Percentiles rank a stretch among this genome's conserved stretches.
These are phyloP conservation scores for Pochonia chlamydosporia DNA, from an alignment of 2,329 filamentous ascomycete species.

Conservation along the genomic window DNA sequence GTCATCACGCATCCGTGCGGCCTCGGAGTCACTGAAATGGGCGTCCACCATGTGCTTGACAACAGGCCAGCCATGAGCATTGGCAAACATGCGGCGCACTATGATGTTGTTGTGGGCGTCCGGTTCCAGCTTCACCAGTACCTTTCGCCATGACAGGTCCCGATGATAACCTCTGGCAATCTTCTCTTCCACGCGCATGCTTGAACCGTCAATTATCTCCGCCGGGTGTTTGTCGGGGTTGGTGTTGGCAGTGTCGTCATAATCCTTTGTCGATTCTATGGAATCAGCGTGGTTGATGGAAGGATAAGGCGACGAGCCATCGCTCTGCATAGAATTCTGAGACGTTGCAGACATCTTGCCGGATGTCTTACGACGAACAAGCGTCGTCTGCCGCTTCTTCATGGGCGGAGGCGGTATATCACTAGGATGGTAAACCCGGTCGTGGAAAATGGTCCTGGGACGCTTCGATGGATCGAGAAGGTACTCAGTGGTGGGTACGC, in stretches of 20 bases:
- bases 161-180: slow-evolving; percentile 94
- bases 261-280: slow-evolving; percentile 39
- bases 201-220: slow-evolving; percentile 49
- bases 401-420: slow-evolving; percentile 82
- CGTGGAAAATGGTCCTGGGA: slow-evolving; percentile 90
- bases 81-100: slow-evolving; percentile 92
- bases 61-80: slow-evolving; percentile 96
- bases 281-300: slow-evolving; percentile 36
- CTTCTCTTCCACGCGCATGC: slow-evolving; percentile 93
- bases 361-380: slow-evolving; percentile 26
- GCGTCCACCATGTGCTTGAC: slow-evolving; percentile 91
- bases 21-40: slow-evolving; percentile 73
- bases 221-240: slow-evolving; percentile 35
- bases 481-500: slow-evolving; percentile 74
- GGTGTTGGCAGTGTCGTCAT: slow-evolving; percentile 44
- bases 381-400: slow-evolving; percentile 43
- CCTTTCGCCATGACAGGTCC: slow-evolving; percentile 91
- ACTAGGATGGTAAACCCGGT: slow-evolving; percentile 86
- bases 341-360: slow-evolving; percentile 17
- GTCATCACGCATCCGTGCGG: slow-evolving; percentile 60
- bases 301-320: slow-evolving; percentile 27
- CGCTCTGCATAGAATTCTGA: slow-evolving; percentile 19
- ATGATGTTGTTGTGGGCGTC: slow-evolving; percentile 99
- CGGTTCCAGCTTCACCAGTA: slow-evolving; percentile 88
- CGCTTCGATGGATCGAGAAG: slow-evolving; percentile 77